A percentile compares a stretch with the other conserved stretches of the same genome.
phyloP scores from a whole-genome alignment of 192 early-diverging fungal species.

The Umbelopsis vinacea region DNA sequence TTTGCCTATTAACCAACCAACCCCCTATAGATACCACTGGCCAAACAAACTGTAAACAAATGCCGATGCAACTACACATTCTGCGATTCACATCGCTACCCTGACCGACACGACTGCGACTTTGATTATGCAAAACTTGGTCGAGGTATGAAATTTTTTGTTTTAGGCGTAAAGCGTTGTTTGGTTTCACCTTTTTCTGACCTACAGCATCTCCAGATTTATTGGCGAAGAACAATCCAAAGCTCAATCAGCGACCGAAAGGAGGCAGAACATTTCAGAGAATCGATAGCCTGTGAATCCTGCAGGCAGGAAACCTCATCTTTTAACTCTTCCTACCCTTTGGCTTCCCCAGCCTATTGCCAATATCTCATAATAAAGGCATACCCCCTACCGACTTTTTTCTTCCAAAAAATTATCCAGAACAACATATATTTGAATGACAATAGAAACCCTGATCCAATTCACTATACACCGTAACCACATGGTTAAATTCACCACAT shows the following conservation, averaged over 20 bases:
- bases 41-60: constrained; percentile 78
- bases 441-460: no score
- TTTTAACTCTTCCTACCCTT: neutral
- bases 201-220: constrained; percentile 44
- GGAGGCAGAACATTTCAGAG: constrained; percentile 79
- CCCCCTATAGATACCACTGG: constrained; percentile 61
- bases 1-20: neutral
- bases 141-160: constrained; percentile 42
- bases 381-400: neutral
- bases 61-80: constrained; percentile 79
- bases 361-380: neutral
- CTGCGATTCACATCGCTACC: constrained; percentile 74
- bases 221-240: constrained; percentile 76
- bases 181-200: neutral
- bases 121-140: constrained; percentile 78
- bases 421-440: no score
- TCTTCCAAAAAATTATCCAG: neutral
- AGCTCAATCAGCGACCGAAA: constrained; percentile 72
- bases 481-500: no score
- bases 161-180: neutral
- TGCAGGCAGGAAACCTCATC: constrained; percentile 12
- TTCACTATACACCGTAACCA: no score
- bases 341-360: neutral
- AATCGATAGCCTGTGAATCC: constrained; percentile 52
- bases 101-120: constrained; percentile 77